Base-by-base conservation (phyloP, 1,284 basidiomycete species). In the Rhodofomes roseus region DNA sequence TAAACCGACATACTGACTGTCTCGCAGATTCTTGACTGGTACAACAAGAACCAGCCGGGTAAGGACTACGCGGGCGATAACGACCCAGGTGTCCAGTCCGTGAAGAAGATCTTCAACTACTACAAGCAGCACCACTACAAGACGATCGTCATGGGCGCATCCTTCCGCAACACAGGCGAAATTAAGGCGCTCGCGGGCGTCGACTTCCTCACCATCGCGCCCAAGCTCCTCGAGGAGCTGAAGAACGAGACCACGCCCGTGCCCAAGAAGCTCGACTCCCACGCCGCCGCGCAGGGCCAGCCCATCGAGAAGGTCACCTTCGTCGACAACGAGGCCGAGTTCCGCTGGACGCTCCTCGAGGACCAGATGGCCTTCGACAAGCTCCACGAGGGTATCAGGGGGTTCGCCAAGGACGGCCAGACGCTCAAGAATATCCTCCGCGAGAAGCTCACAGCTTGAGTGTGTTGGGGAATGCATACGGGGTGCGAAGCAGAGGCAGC, bases 91-190 rank as follows among this genome's bases (percentile, higher is more conserved):
- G 96, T 99, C 66, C 76, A 87, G 74, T 96, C 94, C 43, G 96
- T 99, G 63, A 89, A 92, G 82, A 90, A 85, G 78, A 99, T 98
- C 81, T 99, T 91, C 88, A 93, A 95, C 84, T 98, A 98, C 84
- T 99, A 98, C 89, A 99, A 99, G 84, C 95, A 97, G 77, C 86
- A 99, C 80, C 85, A 86, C 65, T 98, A 98, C 87, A 95, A 96
- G 73, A 99, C 96, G 68, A 98, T 98, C 76, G 96, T 99, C 76
- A 99, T 99, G 96, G 96, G 96, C 75, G 96, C 96, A 63, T 97
- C 95, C 57, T 99, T 99, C 95, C 92, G 95, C 74, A 96, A 96
- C 81, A 89, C 93, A 60, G 92, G 93, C 70, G 96, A 98, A 81
- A 98, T 99, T 80, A 92, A 89, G 75, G 86, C 93, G 22, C 86